Percentiles rank a stretch among this genome's conserved stretches.
Conservation (phyloP, 1,284 basidiomycete genomes). For the Leccinum subrobustum region DNA sequence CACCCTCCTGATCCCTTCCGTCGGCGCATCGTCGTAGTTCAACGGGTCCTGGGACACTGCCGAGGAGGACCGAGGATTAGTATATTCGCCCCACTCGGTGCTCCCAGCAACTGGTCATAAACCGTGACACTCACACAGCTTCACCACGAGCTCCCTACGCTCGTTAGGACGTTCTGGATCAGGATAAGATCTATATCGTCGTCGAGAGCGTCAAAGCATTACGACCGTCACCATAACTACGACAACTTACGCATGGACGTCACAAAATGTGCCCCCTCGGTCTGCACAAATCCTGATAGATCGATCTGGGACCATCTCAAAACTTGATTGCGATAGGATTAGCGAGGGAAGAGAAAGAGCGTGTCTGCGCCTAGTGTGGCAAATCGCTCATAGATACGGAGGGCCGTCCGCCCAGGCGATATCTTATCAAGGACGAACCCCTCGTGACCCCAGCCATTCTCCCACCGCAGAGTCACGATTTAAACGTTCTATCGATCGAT, state of each 20-base stretch:
- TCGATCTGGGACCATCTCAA: slow-evolving; percentile 50
- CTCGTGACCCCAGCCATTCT: not conserved
- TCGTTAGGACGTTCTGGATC: slow-evolving; percentile 59
- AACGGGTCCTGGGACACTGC: slow-evolving; percentile 81
- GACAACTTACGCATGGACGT: slow-evolving; percentile 66
- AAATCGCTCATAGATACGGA: not conserved
- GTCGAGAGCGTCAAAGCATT: not conserved
- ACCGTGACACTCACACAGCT: slow-evolving; percentile 60
- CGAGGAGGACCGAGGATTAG: not conserved
- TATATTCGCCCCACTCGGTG: not conserved
- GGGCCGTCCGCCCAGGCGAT: not conserved
- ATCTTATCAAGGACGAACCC: slow-evolving; percentile 12
- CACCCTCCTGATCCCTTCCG: slow-evolving; percentile 91
- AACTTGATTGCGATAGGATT: not conserved
- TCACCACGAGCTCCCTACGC: slow-evolving; percentile 75
- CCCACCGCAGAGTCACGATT: not conserved
- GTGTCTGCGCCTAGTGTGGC: not conserved
- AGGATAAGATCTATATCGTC: slow-evolving; percentile 59
- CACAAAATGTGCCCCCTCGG: slow-evolving; percentile 78
- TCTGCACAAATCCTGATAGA: slow-evolving; percentile 56
- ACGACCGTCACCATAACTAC: not conserved
- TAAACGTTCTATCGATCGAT: not conserved
- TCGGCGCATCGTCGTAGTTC: slow-evolving; percentile 93
- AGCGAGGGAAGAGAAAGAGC: not conserved
- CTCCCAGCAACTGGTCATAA: not conserved